Conservation (phyloP, 768 basidiomycete genomes). For the Termitomyces sp. region DNA sequence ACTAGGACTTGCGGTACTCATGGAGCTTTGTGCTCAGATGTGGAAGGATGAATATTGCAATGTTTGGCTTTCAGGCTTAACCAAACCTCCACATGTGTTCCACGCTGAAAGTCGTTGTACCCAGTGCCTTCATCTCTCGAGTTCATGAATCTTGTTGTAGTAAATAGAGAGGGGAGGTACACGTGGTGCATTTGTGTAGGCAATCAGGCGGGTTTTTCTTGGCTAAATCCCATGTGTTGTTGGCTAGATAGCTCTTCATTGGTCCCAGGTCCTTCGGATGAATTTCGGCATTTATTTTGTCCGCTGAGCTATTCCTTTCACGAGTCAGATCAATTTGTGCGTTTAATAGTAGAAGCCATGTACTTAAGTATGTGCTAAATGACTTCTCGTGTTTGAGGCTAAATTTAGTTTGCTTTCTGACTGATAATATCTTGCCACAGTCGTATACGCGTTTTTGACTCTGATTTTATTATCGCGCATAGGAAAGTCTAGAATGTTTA, state of each 20-base stretch:
- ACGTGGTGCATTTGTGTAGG: neutral
- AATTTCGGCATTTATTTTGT: neutral
- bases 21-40: neutral
- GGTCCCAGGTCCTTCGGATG: neutral
- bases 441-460: neutral
- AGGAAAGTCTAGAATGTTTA: too few species aligned
- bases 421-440: too few species aligned
- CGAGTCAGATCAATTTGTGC: neutral
- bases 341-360: too few species aligned
- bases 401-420: neutral
- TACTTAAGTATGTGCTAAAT: too few species aligned
- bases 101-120: neutral
- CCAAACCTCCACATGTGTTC: conserved; percentile 1
- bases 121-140: neutral
- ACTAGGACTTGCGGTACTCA: conserved; percentile 4
- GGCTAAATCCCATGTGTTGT: neutral
- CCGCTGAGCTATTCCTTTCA: neutral
- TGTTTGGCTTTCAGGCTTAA: neutral
- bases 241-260: neutral
- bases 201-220: neutral
- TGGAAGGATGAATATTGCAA: neutral
- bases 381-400: neutral
- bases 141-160: neutral
- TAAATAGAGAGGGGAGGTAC: neutral
- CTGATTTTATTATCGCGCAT: neutral